Evolutionary conservation across 805 yeast species (phyloP).

Genomic region (Kregervanrija fluxuum): DNA sequence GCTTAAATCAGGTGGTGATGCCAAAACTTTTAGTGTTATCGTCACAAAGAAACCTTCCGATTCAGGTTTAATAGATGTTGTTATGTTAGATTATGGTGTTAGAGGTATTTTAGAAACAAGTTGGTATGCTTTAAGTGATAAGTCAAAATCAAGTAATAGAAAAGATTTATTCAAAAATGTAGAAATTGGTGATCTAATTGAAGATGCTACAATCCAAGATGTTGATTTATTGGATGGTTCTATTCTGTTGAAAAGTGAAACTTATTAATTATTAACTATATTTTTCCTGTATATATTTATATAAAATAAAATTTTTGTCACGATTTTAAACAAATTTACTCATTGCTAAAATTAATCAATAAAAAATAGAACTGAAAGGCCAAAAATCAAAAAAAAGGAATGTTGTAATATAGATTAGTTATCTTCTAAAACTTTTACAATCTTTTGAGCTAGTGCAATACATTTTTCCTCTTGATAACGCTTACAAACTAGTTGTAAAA

Average conservation of each 20-base stretch:
- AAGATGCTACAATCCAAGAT: conserved; percentile 32
- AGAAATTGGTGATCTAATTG: conserved; percentile 37
- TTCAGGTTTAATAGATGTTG: conserved; percentile 27
- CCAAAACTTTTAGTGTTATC: conserved; percentile 33
- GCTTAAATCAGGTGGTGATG: conserved; percentile 14
- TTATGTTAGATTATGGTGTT: conserved; percentile 27
- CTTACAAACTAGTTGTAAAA: conserved; percentile 47
- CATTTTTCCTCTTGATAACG: conserved; percentile 55
- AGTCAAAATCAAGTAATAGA: conserved; percentile 13
- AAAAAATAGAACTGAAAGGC: no score
- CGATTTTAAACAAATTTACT: no score
- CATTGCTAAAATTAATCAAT: no score
- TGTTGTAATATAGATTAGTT: no score
- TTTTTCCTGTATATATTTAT: no score
- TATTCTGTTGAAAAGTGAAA: conserved; percentile 26
- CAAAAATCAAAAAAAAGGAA: no score
- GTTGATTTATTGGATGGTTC: conserved; percentile 39
- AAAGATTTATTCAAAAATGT: conserved; percentile 22
- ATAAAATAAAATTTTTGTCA: no score
- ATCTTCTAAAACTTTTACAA: background rate
- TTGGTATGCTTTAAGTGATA: conserved; percentile 20
- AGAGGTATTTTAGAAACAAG: conserved; percentile 21
- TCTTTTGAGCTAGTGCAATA: conserved; percentile 27
- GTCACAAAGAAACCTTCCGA: conserved; percentile 36
- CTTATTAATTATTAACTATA: background rate